A percentile compares a stretch with the other conserved stretches of the same genome.
phyloP scores from a whole-genome alignment of 2,329 filamentous ascomycete genomes.

The Aspergillus oerlinghausenensis region DNA sequence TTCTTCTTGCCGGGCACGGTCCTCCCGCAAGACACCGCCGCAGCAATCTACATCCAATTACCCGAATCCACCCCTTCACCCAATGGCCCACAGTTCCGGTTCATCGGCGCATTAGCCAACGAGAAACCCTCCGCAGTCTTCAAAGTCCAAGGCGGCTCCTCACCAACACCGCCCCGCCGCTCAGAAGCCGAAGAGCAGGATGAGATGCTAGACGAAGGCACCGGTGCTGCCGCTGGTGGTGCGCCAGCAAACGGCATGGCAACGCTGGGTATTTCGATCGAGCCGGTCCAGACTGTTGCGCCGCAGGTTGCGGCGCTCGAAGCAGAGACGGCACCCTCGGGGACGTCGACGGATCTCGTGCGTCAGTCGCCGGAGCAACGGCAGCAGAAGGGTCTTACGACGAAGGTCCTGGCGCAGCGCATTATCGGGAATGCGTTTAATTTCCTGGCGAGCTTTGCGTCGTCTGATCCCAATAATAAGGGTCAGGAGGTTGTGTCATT shows the following conservation, averaged over 20 bases:
- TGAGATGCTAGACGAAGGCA: slow-evolving; percentile 47
- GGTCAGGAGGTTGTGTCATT: slow-evolving; percentile 87
- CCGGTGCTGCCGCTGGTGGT: slow-evolving; percentile 20
- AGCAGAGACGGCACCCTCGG: slow-evolving; percentile 21
- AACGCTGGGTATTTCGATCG: slow-evolving; percentile 77
- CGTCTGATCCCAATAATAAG: slow-evolving; percentile 47
- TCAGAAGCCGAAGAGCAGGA: slow-evolving; percentile 35
- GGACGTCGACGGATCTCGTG: slow-evolving; percentile 26
- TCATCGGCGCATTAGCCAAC: slow-evolving; percentile 83
- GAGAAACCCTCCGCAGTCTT: slow-evolving; percentile 93
- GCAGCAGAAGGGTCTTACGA: slow-evolving; percentile 50
- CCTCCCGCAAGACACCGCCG: slow-evolving; percentile 71
- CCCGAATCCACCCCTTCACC: slow-evolving; percentile 39
- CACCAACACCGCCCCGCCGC: slow-evolving; percentile 15
- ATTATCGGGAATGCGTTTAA: slow-evolving; percentile 98
- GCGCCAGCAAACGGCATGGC: slow-evolving; percentile 45
- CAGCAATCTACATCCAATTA: slow-evolving; percentile 84
- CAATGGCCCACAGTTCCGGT: slow-evolving; percentile 60
- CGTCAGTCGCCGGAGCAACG: slow-evolving; percentile 21
- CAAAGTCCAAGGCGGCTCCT: slow-evolving; percentile 53
- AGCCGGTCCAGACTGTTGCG: slow-evolving; percentile 68
- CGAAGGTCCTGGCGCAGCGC: slow-evolving; percentile 76
- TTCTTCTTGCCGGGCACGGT: slow-evolving; percentile 77
- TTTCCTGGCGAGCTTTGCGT: slow-evolving; percentile 83
- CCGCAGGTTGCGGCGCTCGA: slow-evolving; percentile 60